Conservation (phyloP, 108 stramenopile species). For the Mayamaea pseudoterrestris region DNA sequence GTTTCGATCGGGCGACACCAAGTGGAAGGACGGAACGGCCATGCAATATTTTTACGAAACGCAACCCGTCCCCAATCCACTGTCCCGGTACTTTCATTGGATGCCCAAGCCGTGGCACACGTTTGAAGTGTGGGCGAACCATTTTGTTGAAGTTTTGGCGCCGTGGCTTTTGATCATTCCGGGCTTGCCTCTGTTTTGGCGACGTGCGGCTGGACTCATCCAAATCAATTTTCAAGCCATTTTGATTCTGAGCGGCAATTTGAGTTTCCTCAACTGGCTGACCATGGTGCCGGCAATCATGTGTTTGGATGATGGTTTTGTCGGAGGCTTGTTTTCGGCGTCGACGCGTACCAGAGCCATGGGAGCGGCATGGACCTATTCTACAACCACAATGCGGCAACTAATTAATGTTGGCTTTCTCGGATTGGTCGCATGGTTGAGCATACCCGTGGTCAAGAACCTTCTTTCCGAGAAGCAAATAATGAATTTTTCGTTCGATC, state of each 20-base stretch:
- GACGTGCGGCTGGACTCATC: constrained; percentile 33
- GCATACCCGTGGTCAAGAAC: constrained; percentile 35
- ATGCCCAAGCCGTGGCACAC: constrained; percentile 43
- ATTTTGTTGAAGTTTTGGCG: constrained; percentile 55
- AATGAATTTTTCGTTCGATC: constrained; percentile 63
- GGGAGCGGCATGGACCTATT: neutral
- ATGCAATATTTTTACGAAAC: constrained; percentile 68
- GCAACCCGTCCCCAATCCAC: constrained; percentile 54
- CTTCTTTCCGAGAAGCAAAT: constrained; percentile 29
- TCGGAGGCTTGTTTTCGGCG: constrained; percentile 12
- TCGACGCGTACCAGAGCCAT: neutral
- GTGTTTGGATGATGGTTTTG: constrained; percentile 42
- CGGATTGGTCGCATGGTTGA: constrained; percentile 16
- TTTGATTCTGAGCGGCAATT: constrained; percentile 39
- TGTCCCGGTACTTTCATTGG: constrained; percentile 42
- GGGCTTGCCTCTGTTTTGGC: constrained; percentile 7
- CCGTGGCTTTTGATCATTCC: constrained; percentile 41
- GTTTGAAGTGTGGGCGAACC: constrained; percentile 43
- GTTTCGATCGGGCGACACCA: constrained; percentile 24
- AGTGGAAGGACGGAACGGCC: constrained; percentile 52
- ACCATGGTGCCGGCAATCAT: constrained; percentile 44
- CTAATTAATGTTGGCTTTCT: constrained; percentile 23
- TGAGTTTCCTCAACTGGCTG: constrained; percentile 56
- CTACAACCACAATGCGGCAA: neutral
- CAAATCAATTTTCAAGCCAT: constrained; percentile 47